Percentiles rank a stretch among this genome's conserved stretches.
These are phyloP conservation scores for Porodaedalea pini DNA, from an alignment of 1,284 basidiomycete genomes.

Conservation along the genomic window DNA sequence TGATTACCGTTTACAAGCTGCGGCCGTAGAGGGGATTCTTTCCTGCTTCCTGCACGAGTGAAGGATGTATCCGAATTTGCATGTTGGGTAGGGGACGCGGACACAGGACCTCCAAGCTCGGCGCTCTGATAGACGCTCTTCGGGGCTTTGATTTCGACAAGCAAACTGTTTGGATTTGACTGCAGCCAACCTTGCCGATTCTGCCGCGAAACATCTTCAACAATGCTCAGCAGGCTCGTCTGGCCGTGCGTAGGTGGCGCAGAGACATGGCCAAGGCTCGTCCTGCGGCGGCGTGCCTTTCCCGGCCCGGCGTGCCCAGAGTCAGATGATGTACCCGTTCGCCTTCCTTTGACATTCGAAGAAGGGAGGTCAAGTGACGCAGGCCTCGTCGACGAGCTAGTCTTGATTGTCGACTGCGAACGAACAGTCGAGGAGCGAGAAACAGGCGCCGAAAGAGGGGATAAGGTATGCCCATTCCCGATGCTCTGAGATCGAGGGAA, in stretches of 20 bases:
- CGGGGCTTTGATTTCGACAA: constrained; percentile 25
- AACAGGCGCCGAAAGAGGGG: neutral
- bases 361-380: constrained; percentile 10
- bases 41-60: neutral
- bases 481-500: neutral
- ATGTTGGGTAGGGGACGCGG: neutral
- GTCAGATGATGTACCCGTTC: neutral
- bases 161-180: constrained; percentile 31
- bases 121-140: neutral
- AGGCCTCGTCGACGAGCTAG: neutral
- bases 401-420: constrained; percentile 3
- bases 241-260: constrained; percentile 18
- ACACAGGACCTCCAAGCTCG: neutral
- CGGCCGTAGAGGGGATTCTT: neutral
- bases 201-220: constrained; percentile 52
- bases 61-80: neutral
- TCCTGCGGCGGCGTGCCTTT: neutral
- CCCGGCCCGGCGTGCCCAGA: neutral
- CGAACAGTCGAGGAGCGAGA: constrained; percentile 9
- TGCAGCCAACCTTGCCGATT: constrained; percentile 31
- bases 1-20: neutral
- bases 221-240: constrained; percentile 61
- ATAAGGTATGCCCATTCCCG: neutral
- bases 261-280: neutral
- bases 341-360: neutral